phyloP scores from a whole-genome alignment of 106 monocot species.

The Chionographis japonica region DNA sequence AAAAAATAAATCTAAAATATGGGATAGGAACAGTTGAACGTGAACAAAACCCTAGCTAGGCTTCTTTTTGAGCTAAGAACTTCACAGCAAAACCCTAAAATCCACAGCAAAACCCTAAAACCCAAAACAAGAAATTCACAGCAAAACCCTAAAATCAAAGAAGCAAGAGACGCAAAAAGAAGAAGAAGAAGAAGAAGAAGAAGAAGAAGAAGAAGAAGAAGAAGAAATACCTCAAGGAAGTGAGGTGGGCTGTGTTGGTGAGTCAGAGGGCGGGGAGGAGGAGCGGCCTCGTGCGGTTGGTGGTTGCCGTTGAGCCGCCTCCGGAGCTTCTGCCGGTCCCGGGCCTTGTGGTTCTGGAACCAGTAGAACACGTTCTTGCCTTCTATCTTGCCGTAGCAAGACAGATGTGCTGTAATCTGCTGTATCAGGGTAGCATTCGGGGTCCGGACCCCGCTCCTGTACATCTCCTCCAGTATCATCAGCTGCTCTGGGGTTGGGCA shows the following conservation, averaged over 20 bases:
- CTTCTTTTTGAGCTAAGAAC: too few relatives aligned
- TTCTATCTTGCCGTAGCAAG: slow-evolving; percentile 68
- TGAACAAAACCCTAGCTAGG: too few relatives aligned
- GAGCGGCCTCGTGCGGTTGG: slow-evolving; percentile 10
- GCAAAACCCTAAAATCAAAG: too few relatives aligned
- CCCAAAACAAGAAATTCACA: too few relatives aligned
- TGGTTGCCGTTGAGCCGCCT: slow-evolving; percentile 49
- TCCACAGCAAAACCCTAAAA: too few relatives aligned
- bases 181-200: too few relatives aligned
- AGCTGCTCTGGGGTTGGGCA: slow-evolving; percentile 82
- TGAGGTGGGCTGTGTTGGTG: neutral
- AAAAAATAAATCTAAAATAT: too few relatives aligned
- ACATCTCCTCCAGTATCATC: slow-evolving; percentile 83
- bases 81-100: too few relatives aligned
- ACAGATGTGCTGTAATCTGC: slow-evolving; percentile 62
- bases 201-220: too few relatives aligned
- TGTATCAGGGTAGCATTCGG: slow-evolving; percentile 77
- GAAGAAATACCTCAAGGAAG: too few relatives aligned
- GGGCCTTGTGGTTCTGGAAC: slow-evolving; percentile 89
- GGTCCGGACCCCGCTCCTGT: slow-evolving; percentile 58
- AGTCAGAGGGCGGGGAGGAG: neutral
- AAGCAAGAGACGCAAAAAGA: too few relatives aligned
- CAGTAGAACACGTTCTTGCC: slow-evolving; percentile 90
- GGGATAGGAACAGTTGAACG: too few relatives aligned
- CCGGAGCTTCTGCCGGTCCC: slow-evolving; percentile 69